Base-by-base conservation (phyloP, 2,329 filamentous ascomycete genomes). In the Anisogramma anomala region DNA sequence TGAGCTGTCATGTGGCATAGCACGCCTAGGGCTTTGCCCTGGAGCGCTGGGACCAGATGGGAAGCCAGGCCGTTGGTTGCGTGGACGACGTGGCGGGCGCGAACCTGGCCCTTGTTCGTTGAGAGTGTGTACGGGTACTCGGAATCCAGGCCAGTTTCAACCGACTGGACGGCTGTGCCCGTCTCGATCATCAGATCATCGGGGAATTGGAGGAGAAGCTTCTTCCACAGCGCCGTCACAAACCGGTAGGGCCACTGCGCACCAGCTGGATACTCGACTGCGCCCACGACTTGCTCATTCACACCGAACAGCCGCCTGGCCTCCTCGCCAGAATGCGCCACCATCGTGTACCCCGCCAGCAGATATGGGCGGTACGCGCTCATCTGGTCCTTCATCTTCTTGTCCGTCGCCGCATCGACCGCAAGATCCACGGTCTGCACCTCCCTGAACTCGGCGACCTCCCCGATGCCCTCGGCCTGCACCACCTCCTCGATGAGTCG, bases 41-140 rank as follows among this genome's bases (percentile, higher is more conserved):
- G 58, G 1, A 77, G 56, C 0, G 59, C 63, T 0, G 73, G 71
- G 3, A 77, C 50, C 1, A 78, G 63, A 37, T 73, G 65, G 0
- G 65, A 54, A 0, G 68, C 62, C 47, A 69, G 69, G 4, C 60
- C 71, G 46, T 79, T 78, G 1, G 72, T 79, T 6, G 71, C 70
- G 47, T 79, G 71, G 2, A 79, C 60, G 1, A 80, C 58, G 39
- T 77, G 66, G 1, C 59, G 57, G 6, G 71, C 61, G 3, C 51
- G 53, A 25, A 77, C 59, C 0, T 31, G 48, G 2, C 71, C 72
- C 6, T 66, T 58, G 0, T 49, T 39, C 1, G 73, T 77, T 4
- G 58, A 48, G 4, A 77, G 50, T 1, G 55, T 52, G 49, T 69
- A 72, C 2, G 56, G 63, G 4, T 54, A 45, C 0, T 1, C 35